A percentile compares a stretch with the other conserved stretches of the same genome.
Evolutionary conservation across 192 early-diverging fungal species (phyloP).

Genomic region (Umbelopsis vinacea): DNA sequence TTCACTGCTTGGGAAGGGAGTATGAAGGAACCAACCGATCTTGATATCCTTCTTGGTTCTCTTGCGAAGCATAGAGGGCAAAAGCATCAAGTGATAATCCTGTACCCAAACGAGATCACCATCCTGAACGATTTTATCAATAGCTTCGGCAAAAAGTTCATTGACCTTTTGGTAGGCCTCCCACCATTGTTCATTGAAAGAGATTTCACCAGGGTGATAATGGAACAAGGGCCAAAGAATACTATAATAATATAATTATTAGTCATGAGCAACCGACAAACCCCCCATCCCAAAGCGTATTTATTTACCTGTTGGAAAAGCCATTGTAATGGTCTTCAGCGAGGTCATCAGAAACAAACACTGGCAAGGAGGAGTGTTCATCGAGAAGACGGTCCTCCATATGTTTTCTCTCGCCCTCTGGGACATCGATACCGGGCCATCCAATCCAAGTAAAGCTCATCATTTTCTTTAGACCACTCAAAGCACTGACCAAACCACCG

Average conservation of each 20-base stretch:
- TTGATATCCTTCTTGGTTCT: conserved; percentile 76
- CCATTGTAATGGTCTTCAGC: conserved; percentile 98
- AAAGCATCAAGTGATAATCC: conserved; percentile 98
- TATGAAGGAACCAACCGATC: conserved; percentile 99
- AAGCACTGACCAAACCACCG: conserved; percentile 94
- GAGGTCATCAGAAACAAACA: conserved; percentile 91
- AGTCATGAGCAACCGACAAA: not conserved
- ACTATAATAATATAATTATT: conserved; percentile 45
- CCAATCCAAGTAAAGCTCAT: conserved; percentile 99
- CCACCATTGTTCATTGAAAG: conserved; percentile 94
- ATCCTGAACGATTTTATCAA: conserved; percentile 83
- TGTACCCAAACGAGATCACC: conserved; percentile 92
- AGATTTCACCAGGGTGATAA: conserved; percentile 98
- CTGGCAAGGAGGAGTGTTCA: conserved; percentile 87
- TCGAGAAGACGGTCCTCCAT: conserved; percentile 75
- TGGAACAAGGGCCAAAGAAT: conserved; percentile 99
- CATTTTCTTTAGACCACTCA: conserved; percentile 91
- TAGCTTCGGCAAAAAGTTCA: conserved; percentile 89
- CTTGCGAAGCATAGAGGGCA: conserved; percentile 86
- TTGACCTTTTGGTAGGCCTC: conserved; percentile 95
- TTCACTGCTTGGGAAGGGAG: conserved; percentile 96
- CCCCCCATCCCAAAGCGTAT: not conserved
- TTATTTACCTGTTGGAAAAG: conserved; percentile 83
- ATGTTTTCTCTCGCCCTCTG: conserved; percentile 71
- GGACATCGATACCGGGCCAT: conserved; percentile 94